These are phyloP conservation scores for Brassica incana DNA, from an alignment of 345 rosid species.

Conservation along the genomic window DNA sequence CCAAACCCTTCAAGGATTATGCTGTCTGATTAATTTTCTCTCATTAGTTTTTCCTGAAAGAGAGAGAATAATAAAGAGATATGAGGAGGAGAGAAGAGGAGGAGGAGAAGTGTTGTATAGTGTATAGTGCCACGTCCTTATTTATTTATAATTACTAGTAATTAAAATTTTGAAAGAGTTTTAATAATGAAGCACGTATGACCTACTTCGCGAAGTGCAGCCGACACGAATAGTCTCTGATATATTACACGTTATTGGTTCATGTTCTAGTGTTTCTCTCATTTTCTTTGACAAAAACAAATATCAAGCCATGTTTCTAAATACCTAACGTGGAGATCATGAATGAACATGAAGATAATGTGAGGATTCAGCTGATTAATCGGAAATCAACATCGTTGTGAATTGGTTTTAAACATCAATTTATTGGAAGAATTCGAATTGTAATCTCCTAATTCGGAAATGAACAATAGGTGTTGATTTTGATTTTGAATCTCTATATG, in stretches of 20 bases:
- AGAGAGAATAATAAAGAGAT: constrained; percentile 15
- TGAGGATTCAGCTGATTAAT: not conserved
- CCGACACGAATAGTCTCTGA: constrained; percentile 34
- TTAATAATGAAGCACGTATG: constrained; percentile 37
- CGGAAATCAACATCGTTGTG: not conserved
- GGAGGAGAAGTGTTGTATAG: constrained; percentile 13
- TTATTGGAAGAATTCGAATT: not conserved
- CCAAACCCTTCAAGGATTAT: constrained; percentile 19
- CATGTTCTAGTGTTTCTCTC: not conserved
- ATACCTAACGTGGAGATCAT: not conserved
- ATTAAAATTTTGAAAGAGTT: not conserved
- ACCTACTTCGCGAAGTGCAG: constrained; percentile 33
- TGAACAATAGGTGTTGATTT: not conserved
- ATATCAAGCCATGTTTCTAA: not conserved
- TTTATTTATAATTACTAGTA: constrained; percentile 4
- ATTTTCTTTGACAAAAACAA: not conserved
- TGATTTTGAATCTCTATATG: not conserved
- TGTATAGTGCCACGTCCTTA: constrained; percentile 36
- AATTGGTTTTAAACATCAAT: not conserved
- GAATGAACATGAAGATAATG: not conserved
- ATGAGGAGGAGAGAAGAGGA: constrained; percentile 27
- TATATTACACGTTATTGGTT: not conserved
- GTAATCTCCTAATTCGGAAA: not conserved
- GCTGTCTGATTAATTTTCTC: not conserved
- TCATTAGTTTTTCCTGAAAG: not conserved